Percentiles rank a stretch among this genome's conserved stretches.
These are phyloP conservation scores for Pestalotiopsis sp. DNA, from an alignment of 2,329 filamentous ascomycete genomes.

Conservation along the genomic window DNA sequence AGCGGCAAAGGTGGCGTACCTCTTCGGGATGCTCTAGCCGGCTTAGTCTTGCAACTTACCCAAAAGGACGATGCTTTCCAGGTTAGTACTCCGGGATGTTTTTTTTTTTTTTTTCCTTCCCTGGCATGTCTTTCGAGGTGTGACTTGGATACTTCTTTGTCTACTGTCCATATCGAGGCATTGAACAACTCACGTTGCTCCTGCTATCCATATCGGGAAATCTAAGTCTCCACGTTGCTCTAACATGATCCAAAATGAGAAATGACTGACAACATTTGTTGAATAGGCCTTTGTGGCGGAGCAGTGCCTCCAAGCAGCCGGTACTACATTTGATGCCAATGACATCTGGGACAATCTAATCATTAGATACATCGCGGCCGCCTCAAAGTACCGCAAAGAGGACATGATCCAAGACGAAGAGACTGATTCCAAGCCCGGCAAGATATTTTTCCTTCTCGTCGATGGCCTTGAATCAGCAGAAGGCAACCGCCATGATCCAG, in stretches of 20 bases:
- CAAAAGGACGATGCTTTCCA: neutral
- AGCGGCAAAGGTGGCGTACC: neutral
- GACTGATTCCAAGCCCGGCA: neutral
- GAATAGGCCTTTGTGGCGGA: neutral
- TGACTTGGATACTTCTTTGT: no score
- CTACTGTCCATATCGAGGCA: no score
- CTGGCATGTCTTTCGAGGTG: no score
- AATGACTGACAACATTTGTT: no score
- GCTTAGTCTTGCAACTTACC: neutral
- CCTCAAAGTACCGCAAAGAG: neutral
- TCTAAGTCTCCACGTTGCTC: no score
- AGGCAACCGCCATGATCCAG: neutral
- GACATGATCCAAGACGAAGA: neutral
- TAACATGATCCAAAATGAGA: no score
- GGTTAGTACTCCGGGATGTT: no score
- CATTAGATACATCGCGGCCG: neutral
- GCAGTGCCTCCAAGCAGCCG: neutral
- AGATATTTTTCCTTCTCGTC: neutral
- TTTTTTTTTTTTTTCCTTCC: no score
- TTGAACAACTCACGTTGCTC: no score
- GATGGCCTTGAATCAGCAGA: neutral
- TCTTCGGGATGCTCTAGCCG: neutral
- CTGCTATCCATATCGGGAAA: no score
- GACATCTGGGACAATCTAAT: neutral
- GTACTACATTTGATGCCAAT: neutral